Evolutionary conservation across 768 basidiomycete genomes (phyloP), one percentile per base, ranked within the genome.

Genomic region (Tephrocybe sp.): DNA sequence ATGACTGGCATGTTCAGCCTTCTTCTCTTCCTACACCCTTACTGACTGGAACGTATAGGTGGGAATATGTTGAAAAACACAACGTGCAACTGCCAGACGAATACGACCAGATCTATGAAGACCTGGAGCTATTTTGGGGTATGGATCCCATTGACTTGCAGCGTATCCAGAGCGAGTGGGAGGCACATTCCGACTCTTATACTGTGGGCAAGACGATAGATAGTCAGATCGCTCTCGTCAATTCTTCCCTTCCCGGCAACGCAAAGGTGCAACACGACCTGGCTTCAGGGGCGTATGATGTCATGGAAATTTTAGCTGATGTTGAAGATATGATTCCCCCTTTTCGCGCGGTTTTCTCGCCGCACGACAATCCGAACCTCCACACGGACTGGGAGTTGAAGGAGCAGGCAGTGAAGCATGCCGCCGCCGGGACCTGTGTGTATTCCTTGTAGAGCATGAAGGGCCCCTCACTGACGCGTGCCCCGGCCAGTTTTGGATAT

Each of bases 121-220:
- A 96, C 65, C 69, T 97, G 16, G 82, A 81, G 41, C 91, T 89
- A 0, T 96, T 88, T 65, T 92, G 87, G 84, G 73, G 79, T 1
- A 71, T 94, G 54, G 57, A 68, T 25, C 74, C 75, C 6, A 46
- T 40, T 5, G 72, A 72, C 28, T 54, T 77, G 25, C 69, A 65
- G 31, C 52, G 48, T 12, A 64, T 72, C 5, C 65, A 72, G 51
- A 44, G 54, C 9, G 69, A 69, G 0, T 69, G 70, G 67, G 74
- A 74, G 53, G 65, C 51, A 4, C 64, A 72, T 31, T 55, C 53
- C 9, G 70, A 76, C 50, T 64, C 73, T 6, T 75, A 66, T 49
- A 74, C 72, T 0, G 57, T 76, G 26, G 72, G 70, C 9, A 72
- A 75, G 52, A 64, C 69, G 15, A 40, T 42, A 6, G 58, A 61